These are phyloP conservation scores for Aspergillus persii DNA, from an alignment of 2,329 filamentous ascomycete species.

Conservation along the genomic window DNA sequence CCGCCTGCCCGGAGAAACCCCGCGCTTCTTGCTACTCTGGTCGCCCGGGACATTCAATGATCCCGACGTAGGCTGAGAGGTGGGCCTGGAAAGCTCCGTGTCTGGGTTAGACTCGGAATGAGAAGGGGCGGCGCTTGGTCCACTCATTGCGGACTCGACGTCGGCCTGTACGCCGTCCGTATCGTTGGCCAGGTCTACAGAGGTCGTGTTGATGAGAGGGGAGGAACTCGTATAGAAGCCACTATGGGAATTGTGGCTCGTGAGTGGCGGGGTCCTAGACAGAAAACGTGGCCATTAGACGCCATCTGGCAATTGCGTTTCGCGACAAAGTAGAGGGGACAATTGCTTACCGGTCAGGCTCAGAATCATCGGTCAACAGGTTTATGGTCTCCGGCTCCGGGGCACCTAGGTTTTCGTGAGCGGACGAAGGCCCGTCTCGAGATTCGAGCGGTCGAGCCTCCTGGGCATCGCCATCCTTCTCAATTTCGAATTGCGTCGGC, in stretches of 20 bases:
- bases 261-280: slow-evolving; percentile 46
- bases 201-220: slow-evolving; percentile 61
- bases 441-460: slow-evolving; percentile 25
- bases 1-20: slow-evolving; percentile 68
- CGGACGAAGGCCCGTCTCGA: slow-evolving; percentile 26
- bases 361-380: slow-evolving; percentile 36
- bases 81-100: slow-evolving; percentile 31
- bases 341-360: slow-evolving; percentile 41
- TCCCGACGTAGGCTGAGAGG: slow-evolving; percentile 26
- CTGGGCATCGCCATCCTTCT: slow-evolving; percentile 22
- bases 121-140: slow-evolving; percentile 25
- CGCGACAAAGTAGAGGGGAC: no score
- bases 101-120: slow-evolving; percentile 42
- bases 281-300: slow-evolving; percentile 22
- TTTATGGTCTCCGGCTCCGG: slow-evolving; percentile 25
- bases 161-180: slow-evolving; percentile 28
- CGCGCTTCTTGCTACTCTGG: slow-evolving; percentile 51
- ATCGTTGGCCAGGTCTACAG: slow-evolving; percentile 40
- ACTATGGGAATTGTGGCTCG: slow-evolving; percentile 63
- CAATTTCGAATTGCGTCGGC: slow-evolving; percentile 19
- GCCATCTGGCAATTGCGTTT: neutral
- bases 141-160: slow-evolving; percentile 28
- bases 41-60: slow-evolving; percentile 34
- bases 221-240: slow-evolving; percentile 69
- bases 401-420: slow-evolving; percentile 19